Evolutionary conservation across 805 yeast genomes (phyloP).

Genomic region (Candida quercuum): DNA sequence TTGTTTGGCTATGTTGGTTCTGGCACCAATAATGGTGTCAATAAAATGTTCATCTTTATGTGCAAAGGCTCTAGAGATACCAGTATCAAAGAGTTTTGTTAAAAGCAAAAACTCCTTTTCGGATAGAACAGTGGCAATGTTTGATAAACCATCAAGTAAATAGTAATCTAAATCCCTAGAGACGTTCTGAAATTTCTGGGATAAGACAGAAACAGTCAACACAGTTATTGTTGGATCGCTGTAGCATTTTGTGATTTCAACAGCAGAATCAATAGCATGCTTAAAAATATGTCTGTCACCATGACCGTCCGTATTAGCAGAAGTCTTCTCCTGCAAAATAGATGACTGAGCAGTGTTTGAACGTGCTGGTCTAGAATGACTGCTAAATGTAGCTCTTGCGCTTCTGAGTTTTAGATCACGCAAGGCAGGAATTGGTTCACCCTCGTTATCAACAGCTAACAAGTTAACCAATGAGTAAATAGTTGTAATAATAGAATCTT

Average conservation of each 20-base stretch:
- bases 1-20: constrained; percentile 36
- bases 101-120: constrained; percentile 65
- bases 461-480: constrained; percentile 80
- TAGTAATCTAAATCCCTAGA: constrained; percentile 49
- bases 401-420: constrained; percentile 30
- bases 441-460: constrained; percentile 50
- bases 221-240: constrained; percentile 69
- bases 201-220: constrained; percentile 72
- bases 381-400: constrained; percentile 18
- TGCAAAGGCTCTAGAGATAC: constrained; percentile 39
- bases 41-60: constrained; percentile 33
- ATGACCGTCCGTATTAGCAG: constrained; percentile 1
- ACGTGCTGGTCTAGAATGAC: constrained; percentile 14
- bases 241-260: constrained; percentile 60
- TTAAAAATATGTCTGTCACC: constrained; percentile 35
- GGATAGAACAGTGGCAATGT: constrained; percentile 55
- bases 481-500: constrained; percentile 78
- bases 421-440: constrained; percentile 27
- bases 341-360: constrained; percentile 17
- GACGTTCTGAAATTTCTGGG: constrained; percentile 59
- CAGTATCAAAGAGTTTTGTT: constrained; percentile 49
- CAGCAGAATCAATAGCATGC: constrained; percentile 65
- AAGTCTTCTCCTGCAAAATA: constrained; percentile 3
- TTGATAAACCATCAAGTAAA: constrained; percentile 57
- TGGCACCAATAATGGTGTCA: constrained; percentile 42